phyloP scores from a whole-genome alignment of 352 stramenopile genomes.

The Globisporangium nunn region DNA sequence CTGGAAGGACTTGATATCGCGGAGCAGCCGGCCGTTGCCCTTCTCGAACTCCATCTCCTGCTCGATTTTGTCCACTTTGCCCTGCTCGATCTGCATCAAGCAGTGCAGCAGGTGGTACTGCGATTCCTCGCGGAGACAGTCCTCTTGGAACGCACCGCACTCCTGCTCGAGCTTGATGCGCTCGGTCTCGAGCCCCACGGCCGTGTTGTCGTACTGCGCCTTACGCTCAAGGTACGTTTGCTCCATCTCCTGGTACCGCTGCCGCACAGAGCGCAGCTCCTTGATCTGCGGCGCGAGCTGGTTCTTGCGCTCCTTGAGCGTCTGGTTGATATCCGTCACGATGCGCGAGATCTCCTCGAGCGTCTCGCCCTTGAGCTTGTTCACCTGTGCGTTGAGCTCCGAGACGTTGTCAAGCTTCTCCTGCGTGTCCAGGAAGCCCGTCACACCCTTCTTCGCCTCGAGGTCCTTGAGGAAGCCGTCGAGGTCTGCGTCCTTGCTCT shows the following conservation, averaged over 20 bases:
- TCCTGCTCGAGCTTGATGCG: conserved; percentile 88
- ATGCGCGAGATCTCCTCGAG: conserved; percentile 91
- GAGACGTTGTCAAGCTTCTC: conserved; percentile 83
- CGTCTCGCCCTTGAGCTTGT: conserved; percentile 89
- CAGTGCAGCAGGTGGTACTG: conserved; percentile 83
- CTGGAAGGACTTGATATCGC: conserved; percentile 86
- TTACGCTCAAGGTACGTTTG: conserved; percentile 85
- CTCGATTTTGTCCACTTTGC: conserved; percentile 72
- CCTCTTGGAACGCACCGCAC: conserved; percentile 82
- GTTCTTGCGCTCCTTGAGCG: conserved; percentile 88
- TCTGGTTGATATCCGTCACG: conserved; percentile 89
- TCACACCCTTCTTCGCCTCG: conserved; percentile 81
- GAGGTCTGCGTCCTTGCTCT: conserved; percentile 76
- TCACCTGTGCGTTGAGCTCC: conserved; percentile 83
- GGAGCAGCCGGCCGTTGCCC: conserved; percentile 65
- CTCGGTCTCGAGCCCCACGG: conserved; percentile 82
- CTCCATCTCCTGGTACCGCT: conserved; percentile 88
- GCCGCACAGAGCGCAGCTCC: conserved; percentile 82
- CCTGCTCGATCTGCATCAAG: conserved; percentile 64
- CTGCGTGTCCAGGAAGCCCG: conserved; percentile 83
- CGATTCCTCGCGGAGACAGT: conserved; percentile 84
- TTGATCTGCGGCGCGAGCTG: conserved; percentile 91
- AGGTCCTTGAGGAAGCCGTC: conserved; percentile 81
- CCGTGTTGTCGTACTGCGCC: conserved; percentile 84
- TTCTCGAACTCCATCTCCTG: conserved; percentile 86